Percentiles rank a stretch among this genome's conserved stretches.
Conservation (phyloP, 805 yeast genomes). For the Tetrapisispora taiwanensis region DNA sequence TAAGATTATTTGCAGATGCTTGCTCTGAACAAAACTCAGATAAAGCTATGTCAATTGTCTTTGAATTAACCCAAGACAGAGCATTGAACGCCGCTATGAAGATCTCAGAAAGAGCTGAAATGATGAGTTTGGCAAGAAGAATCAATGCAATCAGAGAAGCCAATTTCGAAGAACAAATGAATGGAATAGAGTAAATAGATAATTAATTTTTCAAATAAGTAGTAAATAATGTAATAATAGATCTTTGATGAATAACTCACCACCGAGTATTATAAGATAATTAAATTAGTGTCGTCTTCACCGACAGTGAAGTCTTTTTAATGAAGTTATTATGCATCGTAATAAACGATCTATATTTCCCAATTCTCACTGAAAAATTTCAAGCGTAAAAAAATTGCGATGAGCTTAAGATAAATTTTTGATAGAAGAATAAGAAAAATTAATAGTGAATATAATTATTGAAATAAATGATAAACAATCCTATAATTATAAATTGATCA, state of each 20-base stretch:
- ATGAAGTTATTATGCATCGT: no score
- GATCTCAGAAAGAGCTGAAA: constrained; percentile 66
- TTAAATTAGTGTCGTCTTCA: no score
- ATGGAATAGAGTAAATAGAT: not conserved
- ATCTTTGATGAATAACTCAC: not conserved
- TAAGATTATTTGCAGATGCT: constrained; percentile 62
- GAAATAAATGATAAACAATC: no score
- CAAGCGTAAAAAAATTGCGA: constrained; percentile 13
- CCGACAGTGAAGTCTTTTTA: no score
- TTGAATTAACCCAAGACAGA: constrained; percentile 61
- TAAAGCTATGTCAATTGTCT: constrained; percentile 62
- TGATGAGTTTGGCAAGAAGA: constrained; percentile 42
- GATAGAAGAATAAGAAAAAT: no score
- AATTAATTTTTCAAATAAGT: no score
- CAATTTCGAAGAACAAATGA: constrained; percentile 18
- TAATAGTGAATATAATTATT: no score
- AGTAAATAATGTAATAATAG: no score
- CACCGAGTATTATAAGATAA: no score
- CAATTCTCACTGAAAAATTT: constrained; percentile 10
- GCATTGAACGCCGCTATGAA: constrained; percentile 77
- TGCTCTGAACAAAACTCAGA: constrained; percentile 56
- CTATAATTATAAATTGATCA: no score
- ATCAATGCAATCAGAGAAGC: constrained; percentile 46
- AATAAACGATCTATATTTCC: constrained; percentile 1
- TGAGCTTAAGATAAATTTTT: constrained; percentile 10